Evolutionary conservation across 495 filamentous ascomycete species (phyloP).

Genomic region (Daldinia caldariorum): DNA sequence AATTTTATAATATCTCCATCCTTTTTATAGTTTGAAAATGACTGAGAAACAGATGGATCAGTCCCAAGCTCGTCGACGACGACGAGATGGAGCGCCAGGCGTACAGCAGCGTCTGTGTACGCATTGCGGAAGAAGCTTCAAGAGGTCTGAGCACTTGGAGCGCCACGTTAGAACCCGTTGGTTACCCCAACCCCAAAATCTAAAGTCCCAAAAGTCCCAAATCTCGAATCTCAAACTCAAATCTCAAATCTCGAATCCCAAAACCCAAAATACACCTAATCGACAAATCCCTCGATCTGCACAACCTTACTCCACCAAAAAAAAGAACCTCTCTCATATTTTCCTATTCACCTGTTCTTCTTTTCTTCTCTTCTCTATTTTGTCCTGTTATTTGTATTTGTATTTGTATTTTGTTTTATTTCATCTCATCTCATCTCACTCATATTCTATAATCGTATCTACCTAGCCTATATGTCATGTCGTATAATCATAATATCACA

Average conservation of each 20-base stretch:
- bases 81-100: conserved; percentile 48
- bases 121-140: conserved; percentile 50
- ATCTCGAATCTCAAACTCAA: too few relatives aligned
- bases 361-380: neutral
- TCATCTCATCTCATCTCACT: neutral
- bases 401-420: neutral
- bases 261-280: conserved; percentile 14
- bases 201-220: too few relatives aligned
- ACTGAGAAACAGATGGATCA: conserved; percentile 50
- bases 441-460: neutral
- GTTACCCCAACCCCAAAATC: conserved; percentile 49
- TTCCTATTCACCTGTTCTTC: neutral
- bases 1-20: conserved; percentile 31
- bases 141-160: conserved; percentile 60
- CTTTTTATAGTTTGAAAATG: conserved; percentile 36
- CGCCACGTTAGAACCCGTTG: conserved; percentile 66
- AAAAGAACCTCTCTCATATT: neutral
- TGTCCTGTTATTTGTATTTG: neutral
- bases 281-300: conserved; percentile 29
- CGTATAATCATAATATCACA: neutral
- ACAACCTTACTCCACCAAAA: conserved; percentile 32
- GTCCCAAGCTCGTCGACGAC: conserved; percentile 48
- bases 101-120: conserved; percentile 48
- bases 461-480: neutral
- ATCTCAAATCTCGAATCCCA: conserved; percentile 15